Base-by-base conservation (phyloP, 345 rosid genomes). In the Boechera retrofracta region DNA sequence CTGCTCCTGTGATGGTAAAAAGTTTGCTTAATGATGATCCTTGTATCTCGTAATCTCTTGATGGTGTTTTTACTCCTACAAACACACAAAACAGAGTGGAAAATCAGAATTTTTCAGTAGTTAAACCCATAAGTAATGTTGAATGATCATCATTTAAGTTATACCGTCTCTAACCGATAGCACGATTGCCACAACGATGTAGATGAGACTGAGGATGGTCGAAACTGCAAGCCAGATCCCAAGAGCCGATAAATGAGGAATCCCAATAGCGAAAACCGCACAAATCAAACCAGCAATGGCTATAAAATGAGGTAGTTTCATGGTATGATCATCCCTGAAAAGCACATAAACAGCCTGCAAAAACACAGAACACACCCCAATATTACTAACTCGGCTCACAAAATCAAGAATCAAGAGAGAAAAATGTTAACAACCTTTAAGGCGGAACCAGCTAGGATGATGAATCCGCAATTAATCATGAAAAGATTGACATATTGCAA, bases 211-310 rank as follows among this genome's bases (percentile, higher is more conserved):
- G 58, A 92, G 84, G 65, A 92, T 33, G 11, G 99, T 85, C 2
- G 99, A 95, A 74, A 93, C 81, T 39, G 86, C 98, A n/a, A 95
- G 82, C 98, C 97, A 95, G 53, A 86, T 10, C 67, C 98, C 82
- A 33, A 95, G 85, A 64, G 97, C 90, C 0, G 98, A 95, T 66
- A 92, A 81, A 84, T 91, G 91, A 64, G 99, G 98, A 70, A 86
- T 87, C 47, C 89, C 84, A 13, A 95, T 85, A 15, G 98, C 99
- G 70, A 95, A 95, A 71, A 87, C 18, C 31, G 69, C 78, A 74
- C 90, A 88, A 4, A 82, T 83, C 16, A 84, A 13, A 58, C 93
- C 93, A 11, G 87, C 79, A n/a, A 86, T 85, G 41, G 83, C 85
- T 67, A 86, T 86, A 52, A 60, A 88, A 74, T 86, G 74, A 16